Evolutionary conservation across 139 green algal species (phyloP).

Genomic region (Tetradesmus obliquus): DNA sequence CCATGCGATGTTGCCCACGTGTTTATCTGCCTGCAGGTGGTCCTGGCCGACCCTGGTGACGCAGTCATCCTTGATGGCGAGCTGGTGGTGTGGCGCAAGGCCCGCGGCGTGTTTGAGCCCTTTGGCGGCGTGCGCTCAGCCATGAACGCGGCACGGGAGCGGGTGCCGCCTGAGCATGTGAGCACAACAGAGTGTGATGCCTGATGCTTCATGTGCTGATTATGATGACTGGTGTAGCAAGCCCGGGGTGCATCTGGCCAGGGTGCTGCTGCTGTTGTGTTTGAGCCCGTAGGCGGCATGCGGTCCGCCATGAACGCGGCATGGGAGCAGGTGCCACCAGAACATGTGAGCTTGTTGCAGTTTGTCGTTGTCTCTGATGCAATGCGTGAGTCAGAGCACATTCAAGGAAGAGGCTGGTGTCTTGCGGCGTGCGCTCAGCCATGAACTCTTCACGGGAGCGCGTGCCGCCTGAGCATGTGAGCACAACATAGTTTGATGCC

Average conservation of each 20-base stretch:
- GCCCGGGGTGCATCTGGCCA: too few species aligned
- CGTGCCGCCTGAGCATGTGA: neutral
- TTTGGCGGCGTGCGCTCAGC: constrained; percentile 69
- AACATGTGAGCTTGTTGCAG: neutral
- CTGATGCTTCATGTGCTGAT: neutral
- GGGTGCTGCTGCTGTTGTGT: constrained; percentile 7
- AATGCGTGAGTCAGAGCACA: too few species aligned
- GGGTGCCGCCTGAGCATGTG: neutral
- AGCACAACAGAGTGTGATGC: neutral
- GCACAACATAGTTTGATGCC: neutral
- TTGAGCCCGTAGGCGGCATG: constrained; percentile 72
- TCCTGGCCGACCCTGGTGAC: neutral
- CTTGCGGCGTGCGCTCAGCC: constrained; percentile 44
- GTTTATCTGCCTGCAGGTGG: neutral
- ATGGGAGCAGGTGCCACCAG: constrained; percentile 6
- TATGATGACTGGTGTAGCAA: too few species aligned
- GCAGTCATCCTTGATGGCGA: constrained; percentile 72
- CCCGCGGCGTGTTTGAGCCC: constrained; percentile 63
- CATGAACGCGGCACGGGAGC: constrained; percentile 53
- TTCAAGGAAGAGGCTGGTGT: too few species aligned
- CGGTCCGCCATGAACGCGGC: constrained; percentile 55
- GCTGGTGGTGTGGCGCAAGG: constrained; percentile 76
- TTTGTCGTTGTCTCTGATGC: too few species aligned
- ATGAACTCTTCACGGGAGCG: constrained; percentile 54
- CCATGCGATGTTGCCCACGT: too few species aligned